Conservation (phyloP, 208 protist species). For the Leishmania lainsoni region DNA sequence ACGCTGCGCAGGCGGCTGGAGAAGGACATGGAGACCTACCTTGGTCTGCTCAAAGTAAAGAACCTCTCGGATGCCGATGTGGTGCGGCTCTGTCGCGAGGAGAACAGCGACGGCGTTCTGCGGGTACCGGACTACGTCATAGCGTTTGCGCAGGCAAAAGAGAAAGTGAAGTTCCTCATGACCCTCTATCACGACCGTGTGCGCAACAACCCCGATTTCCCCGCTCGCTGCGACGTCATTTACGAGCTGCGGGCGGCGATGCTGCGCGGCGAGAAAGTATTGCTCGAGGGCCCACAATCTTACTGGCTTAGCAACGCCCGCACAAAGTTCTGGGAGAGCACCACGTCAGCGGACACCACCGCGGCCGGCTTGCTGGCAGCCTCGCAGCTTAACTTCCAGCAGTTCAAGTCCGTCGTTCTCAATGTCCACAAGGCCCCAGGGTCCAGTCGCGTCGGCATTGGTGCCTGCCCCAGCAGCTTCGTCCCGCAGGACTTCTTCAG, state of each 20-base stretch:
- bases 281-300: slow-evolving; percentile 92
- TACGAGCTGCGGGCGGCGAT: slow-evolving; percentile 79
- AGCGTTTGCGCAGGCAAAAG: slow-evolving; percentile 70
- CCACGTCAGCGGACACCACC: slow-evolving; percentile 88
- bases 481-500: slow-evolving; percentile 92
- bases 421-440: slow-evolving; percentile 93
- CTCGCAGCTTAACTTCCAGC: slow-evolving; percentile 87
- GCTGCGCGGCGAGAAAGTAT: slow-evolving; percentile 77
- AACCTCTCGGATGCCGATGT: slow-evolving; percentile 82
- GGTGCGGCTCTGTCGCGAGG: slow-evolving; percentile 66
- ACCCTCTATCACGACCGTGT: slow-evolving; percentile 79
- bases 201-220: slow-evolving; percentile 79
- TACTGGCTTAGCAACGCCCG: slow-evolving; percentile 93
- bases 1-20: slow-evolving; percentile 59
- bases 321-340: slow-evolving; percentile 93
- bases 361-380: slow-evolving; percentile 83
- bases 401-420: slow-evolving; percentile 75
- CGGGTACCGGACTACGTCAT: slow-evolving; percentile 86
- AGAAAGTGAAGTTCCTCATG: slow-evolving; percentile 87
- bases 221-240: slow-evolving; percentile 79
- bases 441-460: slow-evolving; percentile 90
- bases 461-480: slow-evolving; percentile 89
- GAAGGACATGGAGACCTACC: slow-evolving; percentile 91
- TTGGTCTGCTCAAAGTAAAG: slow-evolving; percentile 73
- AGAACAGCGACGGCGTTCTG: slow-evolving; percentile 84